A percentile compares a stretch with the other conserved stretches of the same genome.
Evolutionary conservation across 768 basidiomycete species (phyloP).

Genomic region (Paxillus involutus): DNA sequence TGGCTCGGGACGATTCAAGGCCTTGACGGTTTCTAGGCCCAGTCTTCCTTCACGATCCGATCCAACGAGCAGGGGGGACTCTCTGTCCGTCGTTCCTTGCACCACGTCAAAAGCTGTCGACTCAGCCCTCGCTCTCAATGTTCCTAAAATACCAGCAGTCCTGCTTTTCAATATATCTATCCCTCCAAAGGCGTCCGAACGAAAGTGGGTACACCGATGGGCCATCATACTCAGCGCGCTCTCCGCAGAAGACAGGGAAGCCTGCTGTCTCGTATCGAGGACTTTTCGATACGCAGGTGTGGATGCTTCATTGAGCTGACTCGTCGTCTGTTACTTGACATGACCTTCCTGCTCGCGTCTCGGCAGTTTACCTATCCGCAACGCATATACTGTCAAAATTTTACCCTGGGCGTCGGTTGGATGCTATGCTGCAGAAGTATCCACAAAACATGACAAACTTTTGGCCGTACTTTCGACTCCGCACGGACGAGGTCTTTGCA

Average conservation of each 20-base stretch:
- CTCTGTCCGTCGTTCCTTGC: neutral
- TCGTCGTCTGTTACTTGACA: neutral
- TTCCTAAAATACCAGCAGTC: conserved; percentile 1
- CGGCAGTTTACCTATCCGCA: conserved; percentile 64
- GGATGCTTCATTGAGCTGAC: conserved; percentile 1
- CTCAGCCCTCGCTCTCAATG: neutral
- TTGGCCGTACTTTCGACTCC: conserved; percentile 68
- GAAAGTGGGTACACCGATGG: conserved; percentile 52
- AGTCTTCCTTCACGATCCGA: neutral
- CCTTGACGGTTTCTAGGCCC: conserved; percentile 1
- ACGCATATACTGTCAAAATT: conserved; percentile 41
- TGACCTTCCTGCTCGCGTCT: neutral
- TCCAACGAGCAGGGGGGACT: neutral
- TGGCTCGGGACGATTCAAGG: conserved; percentile 16
- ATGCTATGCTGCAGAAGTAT: conserved; percentile 36
- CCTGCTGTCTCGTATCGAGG: conserved; percentile 55
- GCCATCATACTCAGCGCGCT: conserved; percentile 55
- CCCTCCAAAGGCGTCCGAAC: conserved; percentile 59
- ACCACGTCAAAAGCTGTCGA: neutral
- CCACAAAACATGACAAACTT: conserved; percentile 53
- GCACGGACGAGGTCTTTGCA: conserved; percentile 41
- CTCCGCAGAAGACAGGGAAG: conserved; percentile 40
- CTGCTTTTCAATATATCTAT: conserved; percentile 44
- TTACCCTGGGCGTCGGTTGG: conserved; percentile 53
- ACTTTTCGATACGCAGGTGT: conserved; percentile 65